phyloP scores from a whole-genome alignment of 2,329 filamentous ascomycete species.

The Sarocladium brachiariae region DNA sequence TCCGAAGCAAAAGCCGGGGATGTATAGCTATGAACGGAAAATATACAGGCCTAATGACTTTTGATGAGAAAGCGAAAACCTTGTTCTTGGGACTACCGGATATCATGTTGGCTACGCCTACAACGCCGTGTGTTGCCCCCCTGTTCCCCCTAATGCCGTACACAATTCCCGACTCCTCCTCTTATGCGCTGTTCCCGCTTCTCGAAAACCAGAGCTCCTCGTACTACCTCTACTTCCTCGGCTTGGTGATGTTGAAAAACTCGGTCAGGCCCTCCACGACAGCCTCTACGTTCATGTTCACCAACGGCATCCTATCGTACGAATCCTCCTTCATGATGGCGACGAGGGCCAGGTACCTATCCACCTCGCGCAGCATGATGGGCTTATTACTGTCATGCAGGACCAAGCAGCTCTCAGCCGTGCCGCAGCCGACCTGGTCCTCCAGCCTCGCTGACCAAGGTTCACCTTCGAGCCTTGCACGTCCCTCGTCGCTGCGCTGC shows the following conservation, averaged over 20 bases:
- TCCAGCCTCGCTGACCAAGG: conserved; percentile 56
- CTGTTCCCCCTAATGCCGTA: background rate
- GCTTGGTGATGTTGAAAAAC: conserved; percentile 69
- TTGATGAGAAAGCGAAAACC: no score
- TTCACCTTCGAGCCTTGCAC: conserved; percentile 49
- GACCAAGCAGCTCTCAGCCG: conserved; percentile 62
- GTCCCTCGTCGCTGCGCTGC: conserved; percentile 48
- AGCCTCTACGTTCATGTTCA: conserved; percentile 82
- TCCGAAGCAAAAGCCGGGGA: no score
- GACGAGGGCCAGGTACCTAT: conserved; percentile 71
- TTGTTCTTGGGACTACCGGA: background rate
- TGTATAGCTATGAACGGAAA: no score
- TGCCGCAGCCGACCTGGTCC: conserved; percentile 59
- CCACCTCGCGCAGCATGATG: conserved; percentile 62
- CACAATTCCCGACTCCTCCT: background rate
- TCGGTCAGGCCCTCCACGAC: conserved; percentile 72
- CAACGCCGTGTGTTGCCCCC: background rate
- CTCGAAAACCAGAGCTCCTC: background rate
- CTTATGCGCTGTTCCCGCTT: background rate
- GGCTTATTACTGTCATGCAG: conserved; percentile 57
- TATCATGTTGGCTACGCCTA: background rate
- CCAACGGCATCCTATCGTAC: conserved; percentile 74
- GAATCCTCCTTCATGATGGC: conserved; percentile 83
- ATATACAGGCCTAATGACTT: no score
- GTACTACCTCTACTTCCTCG: conserved; percentile 29